These are phyloP conservation scores for Wallacemonas sp. DNA, from an alignment of 208 protist genomes.

Conservation along the genomic window DNA sequence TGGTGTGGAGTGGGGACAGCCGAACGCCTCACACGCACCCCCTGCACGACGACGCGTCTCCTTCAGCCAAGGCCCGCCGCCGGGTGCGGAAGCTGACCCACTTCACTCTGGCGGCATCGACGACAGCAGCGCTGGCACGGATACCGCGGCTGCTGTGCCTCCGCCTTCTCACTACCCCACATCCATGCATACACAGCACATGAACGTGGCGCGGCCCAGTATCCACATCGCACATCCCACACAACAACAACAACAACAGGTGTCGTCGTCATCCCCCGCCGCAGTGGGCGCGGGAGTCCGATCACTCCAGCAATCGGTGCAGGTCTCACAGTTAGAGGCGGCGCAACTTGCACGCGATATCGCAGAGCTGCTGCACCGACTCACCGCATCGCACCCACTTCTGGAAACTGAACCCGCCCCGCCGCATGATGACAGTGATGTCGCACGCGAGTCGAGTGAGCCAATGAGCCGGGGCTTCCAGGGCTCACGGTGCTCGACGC, in stretches of 20 bases:
- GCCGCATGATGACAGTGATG: too few species aligned
- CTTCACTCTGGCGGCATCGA: background rate
- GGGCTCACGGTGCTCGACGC: slow-evolving; percentile 25
- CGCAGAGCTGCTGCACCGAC: background rate
- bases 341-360: background rate
- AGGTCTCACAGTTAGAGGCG: background rate
- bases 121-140: too few species aligned
- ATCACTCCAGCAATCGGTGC: background rate
- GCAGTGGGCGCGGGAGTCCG: background rate
- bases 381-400: background rate
- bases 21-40: background rate
- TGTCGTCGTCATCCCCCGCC: background rate
- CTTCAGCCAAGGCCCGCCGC: slow-evolving; percentile 9
- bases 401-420: too few species aligned
- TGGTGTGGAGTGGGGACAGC: too few species aligned
- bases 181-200: too few species aligned
- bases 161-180: too few species aligned
- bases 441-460: background rate
- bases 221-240: too few species aligned
- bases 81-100: background rate
- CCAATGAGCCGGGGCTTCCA: slow-evolving; percentile 33
- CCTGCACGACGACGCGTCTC: slow-evolving; percentile 6
- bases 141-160: too few species aligned
- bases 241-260: background rate
- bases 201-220: too few species aligned